A percentile compares a stretch with the other conserved stretches of the same genome.
Evolutionary conservation across 352 stramenopile genomes (phyloP).

Genomic region (Phytophthora chlamydospora): DNA sequence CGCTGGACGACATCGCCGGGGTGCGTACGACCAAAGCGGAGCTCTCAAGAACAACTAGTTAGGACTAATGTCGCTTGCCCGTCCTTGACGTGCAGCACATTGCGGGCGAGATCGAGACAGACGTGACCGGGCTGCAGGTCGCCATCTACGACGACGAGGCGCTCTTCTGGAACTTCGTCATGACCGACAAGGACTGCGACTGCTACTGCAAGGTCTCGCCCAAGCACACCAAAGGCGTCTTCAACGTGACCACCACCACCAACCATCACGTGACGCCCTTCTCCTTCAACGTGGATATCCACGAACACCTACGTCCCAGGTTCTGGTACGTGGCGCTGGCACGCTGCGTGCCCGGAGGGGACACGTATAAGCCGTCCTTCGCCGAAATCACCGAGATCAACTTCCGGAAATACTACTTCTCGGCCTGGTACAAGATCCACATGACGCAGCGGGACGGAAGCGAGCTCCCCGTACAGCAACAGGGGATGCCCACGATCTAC

Average conservation of each 20-base stretch:
- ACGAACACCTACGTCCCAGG: constrained; percentile 66
- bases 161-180: constrained; percentile 83
- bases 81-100: constrained; percentile 46
- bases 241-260: constrained; percentile 61
- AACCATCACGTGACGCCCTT: constrained; percentile 56
- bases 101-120: constrained; percentile 63
- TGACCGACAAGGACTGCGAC: constrained; percentile 59
- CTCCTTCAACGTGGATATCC: constrained; percentile 64
- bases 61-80: too few relatives aligned
- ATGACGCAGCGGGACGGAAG: constrained; percentile 70
- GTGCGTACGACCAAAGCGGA: constrained; percentile 25
- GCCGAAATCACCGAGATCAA: constrained; percentile 70
- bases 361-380: constrained; percentile 66
- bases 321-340: constrained; percentile 81
- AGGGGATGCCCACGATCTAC: constrained; percentile 65
- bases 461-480: constrained; percentile 72
- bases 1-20: constrained; percentile 61
- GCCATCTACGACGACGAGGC: constrained; percentile 84
- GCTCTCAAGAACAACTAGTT: background rate
- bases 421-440: constrained; percentile 80
- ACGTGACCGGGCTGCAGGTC: constrained; percentile 65
- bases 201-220: constrained; percentile 79
- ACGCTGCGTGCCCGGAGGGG: constrained; percentile 69
- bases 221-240: constrained; percentile 69
- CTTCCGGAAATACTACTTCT: constrained; percentile 83